These are phyloP conservation scores for Arachnomyces sp. DNA, from an alignment of 2,329 filamentous ascomycete species.

Conservation along the genomic window DNA sequence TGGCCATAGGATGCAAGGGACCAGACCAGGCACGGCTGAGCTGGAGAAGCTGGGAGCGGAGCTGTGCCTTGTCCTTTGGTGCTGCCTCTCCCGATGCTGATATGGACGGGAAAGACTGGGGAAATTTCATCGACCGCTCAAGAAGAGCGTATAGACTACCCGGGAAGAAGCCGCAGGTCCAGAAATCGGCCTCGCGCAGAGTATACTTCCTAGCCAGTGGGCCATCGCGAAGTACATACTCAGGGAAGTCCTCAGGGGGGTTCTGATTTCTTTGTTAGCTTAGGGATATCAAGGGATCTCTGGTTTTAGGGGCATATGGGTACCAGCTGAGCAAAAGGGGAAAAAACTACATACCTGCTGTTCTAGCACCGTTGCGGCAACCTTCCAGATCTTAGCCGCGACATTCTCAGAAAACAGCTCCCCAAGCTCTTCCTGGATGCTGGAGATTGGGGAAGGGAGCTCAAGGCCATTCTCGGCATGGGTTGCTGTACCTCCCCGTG, in stretches of 20 bases:
- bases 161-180: conserved; percentile 14
- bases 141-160: conserved; percentile 8
- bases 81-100: not conserved
- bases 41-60: conserved; percentile 13
- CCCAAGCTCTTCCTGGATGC: too few relatives aligned
- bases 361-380: not conserved
- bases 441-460: too few relatives aligned
- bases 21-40: conserved; percentile 25
- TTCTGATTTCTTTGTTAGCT: conserved; percentile 6
- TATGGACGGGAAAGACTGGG: not conserved
- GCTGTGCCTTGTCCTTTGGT: not conserved
- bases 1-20: conserved; percentile 29
- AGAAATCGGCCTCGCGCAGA: conserved; percentile 10
- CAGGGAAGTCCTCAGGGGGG: conserved; percentile 7
- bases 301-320: too few relatives aligned
- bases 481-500: too few relatives aligned
- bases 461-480: too few relatives aligned
- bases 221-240: conserved; percentile 7
- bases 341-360: not conserved
- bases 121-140: conserved; percentile 6
- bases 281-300: too few relatives aligned
- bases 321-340: not conserved
- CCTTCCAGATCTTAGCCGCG: conserved; percentile 2
- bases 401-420: conserved; percentile 3
- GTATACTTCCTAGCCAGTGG: conserved; percentile 7